These are phyloP conservation scores for Decorospora gaudefroyi DNA, from an alignment of 2,329 filamentous ascomycete species.

Conservation along the genomic window DNA sequence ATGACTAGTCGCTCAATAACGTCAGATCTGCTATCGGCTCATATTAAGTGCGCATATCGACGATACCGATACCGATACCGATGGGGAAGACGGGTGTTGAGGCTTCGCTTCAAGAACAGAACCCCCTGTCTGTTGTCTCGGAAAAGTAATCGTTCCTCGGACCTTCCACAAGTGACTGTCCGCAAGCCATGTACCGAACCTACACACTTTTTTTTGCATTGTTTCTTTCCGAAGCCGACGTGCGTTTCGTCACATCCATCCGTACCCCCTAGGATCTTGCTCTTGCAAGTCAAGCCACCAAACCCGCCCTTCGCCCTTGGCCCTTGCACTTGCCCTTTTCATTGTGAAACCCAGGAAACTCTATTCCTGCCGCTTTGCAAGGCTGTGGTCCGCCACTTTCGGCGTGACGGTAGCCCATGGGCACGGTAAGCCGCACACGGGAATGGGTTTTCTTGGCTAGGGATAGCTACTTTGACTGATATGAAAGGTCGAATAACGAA, in stretches of 20 bases:
- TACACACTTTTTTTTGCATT: conserved; percentile 12
- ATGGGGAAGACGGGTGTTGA: too few species aligned
- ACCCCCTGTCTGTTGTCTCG: conserved; percentile 6
- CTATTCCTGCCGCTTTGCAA: conserved; percentile 2
- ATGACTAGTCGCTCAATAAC: conserved; percentile 13
- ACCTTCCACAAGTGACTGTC: conserved; percentile 2
- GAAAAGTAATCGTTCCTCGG: conserved; percentile 11
- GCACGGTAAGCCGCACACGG: conserved; percentile 11
- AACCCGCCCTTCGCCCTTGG: too few species aligned
- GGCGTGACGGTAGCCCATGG: conserved; percentile 9
- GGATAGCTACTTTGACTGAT: conserved; percentile 16
- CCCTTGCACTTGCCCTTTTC: conserved; percentile 1
- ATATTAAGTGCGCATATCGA: conserved; percentile 12
- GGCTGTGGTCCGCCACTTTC: conserved; percentile 10
- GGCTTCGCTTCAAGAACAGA: conserved; percentile 14
- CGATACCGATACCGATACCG: conserved; percentile 7
- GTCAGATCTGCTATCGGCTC: conserved; percentile 11
- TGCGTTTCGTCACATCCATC: conserved; percentile 13
- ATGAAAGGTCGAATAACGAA: conserved; percentile 15
- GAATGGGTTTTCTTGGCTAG: conserved; percentile 11
- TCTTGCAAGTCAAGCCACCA: conserved; percentile 14
- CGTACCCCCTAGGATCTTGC: conserved; percentile 11
- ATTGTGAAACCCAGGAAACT: conserved; percentile 1
- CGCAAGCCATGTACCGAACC: conserved; percentile 8
- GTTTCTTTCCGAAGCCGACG: conserved; percentile 15